Evolutionary conservation across 2,329 filamentous ascomycete genomes (phyloP).

Genomic region (Paraconiothyrium sp.): DNA sequence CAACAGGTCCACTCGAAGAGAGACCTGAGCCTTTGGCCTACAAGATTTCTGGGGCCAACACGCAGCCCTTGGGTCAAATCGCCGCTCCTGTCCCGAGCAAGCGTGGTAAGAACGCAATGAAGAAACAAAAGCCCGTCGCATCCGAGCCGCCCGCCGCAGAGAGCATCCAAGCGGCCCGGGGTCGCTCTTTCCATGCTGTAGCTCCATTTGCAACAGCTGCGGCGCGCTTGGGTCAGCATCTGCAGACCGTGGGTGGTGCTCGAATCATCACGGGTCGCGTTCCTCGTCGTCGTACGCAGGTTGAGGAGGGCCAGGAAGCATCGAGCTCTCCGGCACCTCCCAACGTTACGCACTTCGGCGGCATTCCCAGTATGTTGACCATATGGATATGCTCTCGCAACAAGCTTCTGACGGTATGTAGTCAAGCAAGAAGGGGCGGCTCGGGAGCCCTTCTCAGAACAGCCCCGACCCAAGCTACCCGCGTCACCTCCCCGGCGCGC

Average conservation of each 20-base stretch:
- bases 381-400: not conserved
- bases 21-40: not conserved
- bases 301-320: not conserved
- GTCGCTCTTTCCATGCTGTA: constrained; percentile 4
- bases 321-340: not conserved
- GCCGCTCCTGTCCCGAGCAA: not conserved
- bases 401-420: not conserved
- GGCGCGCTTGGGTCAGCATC: not conserved
- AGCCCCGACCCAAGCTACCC: not conserved
- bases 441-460: not conserved
- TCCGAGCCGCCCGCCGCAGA: not conserved
- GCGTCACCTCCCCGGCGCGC: not conserved
- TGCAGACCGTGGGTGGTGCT: not conserved
- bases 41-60: constrained; percentile 7
- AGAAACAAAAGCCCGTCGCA: not conserved
- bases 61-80: constrained; percentile 2
- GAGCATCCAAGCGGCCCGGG: not conserved
- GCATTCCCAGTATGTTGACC: not conserved
- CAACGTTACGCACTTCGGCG: not conserved
- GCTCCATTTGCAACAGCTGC: constrained; percentile 1
- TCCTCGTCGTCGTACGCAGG: not conserved
- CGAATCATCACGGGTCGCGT: not conserved
- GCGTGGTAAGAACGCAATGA: not conserved
- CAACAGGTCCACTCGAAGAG: constrained; percentile 8
- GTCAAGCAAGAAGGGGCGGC: constrained; percentile 7